These are phyloP conservation scores for Echites panduratus DNA, from an alignment of 257 asterid genomes.

Conservation along the genomic window DNA sequence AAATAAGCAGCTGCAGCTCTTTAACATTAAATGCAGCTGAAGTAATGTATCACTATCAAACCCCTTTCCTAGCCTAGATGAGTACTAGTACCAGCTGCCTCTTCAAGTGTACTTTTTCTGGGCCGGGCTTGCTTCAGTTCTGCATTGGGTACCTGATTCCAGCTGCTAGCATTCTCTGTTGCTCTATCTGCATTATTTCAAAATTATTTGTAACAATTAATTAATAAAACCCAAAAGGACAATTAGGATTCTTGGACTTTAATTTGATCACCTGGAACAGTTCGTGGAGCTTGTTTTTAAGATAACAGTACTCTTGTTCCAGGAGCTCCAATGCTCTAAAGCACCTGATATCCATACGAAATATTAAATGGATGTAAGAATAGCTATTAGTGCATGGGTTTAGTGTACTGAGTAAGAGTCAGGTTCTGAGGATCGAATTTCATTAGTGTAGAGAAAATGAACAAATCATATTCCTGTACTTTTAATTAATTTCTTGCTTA, in stretches of 20 bases:
- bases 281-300: slow-evolving; percentile 83
- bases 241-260: background rate
- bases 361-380: too few species aligned
- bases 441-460: too few species aligned
- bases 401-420: too few species aligned
- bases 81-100: too few species aligned
- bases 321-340: slow-evolving; percentile 71
- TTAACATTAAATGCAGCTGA: slow-evolving; percentile 35
- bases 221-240: background rate
- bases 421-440: too few species aligned
- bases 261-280: slow-evolving; percentile 58
- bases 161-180: slow-evolving; percentile 71
- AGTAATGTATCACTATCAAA: slow-evolving; percentile 18
- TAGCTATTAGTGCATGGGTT: too few species aligned
- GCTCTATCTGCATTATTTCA: slow-evolving; percentile 69
- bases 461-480: too few species aligned
- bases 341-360: slow-evolving; percentile 43
- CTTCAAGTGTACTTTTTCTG: too few species aligned
- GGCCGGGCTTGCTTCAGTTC: slow-evolving; percentile 11
- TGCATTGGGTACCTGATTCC: slow-evolving; percentile 65
- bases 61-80: slow-evolving; percentile 2
- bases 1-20: too few species aligned
- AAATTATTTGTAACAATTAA: too few species aligned
- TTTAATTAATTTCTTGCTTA: too few species aligned
- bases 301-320: slow-evolving; percentile 83